Conservation (phyloP, 441 rosid species). For the Pelargonium fulgidum region DNA sequence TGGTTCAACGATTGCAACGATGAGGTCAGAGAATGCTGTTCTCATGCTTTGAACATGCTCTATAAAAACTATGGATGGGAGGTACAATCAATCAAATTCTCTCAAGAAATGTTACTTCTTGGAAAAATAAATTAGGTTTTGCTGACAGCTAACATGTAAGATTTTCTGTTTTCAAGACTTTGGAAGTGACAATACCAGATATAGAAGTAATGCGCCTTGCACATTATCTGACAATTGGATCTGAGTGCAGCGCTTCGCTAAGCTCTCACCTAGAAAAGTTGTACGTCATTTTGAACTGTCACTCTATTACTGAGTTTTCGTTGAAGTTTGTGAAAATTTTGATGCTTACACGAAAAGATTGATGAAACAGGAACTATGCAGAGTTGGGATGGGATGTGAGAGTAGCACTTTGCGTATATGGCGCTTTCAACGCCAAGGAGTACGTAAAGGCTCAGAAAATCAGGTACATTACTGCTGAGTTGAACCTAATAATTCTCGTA, state of each 20-base stretch:
- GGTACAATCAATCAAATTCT: slow-evolving; percentile 28
- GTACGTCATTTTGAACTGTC: slow-evolving; percentile 24
- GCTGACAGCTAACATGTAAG: slow-evolving; percentile 13
- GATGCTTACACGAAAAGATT: slow-evolving; percentile 13
- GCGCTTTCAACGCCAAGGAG: slow-evolving; percentile 50
- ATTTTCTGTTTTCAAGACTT: slow-evolving; percentile 27
- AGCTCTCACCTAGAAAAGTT: slow-evolving; percentile 39
- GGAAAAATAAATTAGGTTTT: too few species aligned
- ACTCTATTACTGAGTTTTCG: background rate
- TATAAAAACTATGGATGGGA: slow-evolving; percentile 42
- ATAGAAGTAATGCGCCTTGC: slow-evolving; percentile 69
- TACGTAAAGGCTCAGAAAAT: slow-evolving; percentile 58
- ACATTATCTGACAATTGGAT: slow-evolving; percentile 57
- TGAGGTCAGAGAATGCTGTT: slow-evolving; percentile 48
- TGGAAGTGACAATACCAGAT: slow-evolving; percentile 65
- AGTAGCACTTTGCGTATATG: slow-evolving; percentile 52
- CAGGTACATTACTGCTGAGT: slow-evolving; percentile 28
- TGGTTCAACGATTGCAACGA: slow-evolving; percentile 66
- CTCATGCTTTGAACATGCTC: slow-evolving; percentile 36
- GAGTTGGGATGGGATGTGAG: slow-evolving; percentile 66
- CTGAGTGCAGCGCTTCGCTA: slow-evolving; percentile 50
- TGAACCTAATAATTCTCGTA: too few species aligned
- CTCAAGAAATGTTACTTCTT: background rate
- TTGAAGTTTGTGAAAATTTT: slow-evolving; percentile 1
- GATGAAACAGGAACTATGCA: slow-evolving; percentile 31